phyloP scores from a whole-genome alignment of 441 rosid genomes.

The Mallotus japonicus region DNA sequence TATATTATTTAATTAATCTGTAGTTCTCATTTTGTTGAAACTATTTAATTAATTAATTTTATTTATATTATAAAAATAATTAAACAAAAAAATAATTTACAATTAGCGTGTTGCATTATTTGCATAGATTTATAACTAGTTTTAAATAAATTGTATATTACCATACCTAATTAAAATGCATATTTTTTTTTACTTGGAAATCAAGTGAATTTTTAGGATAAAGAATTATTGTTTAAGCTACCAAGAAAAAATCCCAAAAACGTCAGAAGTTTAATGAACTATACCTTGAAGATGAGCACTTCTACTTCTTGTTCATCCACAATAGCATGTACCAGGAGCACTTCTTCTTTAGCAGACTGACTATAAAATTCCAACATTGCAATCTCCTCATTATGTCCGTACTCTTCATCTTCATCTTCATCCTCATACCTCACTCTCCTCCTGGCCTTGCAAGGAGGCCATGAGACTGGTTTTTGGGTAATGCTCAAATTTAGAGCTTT shows the following conservation, averaged over 20 bases:
- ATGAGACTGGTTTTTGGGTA: neutral
- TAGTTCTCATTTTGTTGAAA: too few relatives aligned
- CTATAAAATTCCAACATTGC: slow-evolving; percentile 58
- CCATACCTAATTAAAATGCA: too few relatives aligned
- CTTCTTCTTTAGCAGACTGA: slow-evolving; percentile 61
- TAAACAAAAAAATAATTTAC: too few relatives aligned
- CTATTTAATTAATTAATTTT: too few relatives aligned
- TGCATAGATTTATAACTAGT: too few relatives aligned
- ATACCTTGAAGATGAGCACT: slow-evolving; percentile 70
- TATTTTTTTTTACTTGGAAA: too few relatives aligned
- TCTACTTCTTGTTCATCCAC: slow-evolving; percentile 55
- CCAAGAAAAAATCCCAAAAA: neutral
- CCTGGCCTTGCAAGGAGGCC: slow-evolving; percentile 39
- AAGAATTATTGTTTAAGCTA: too few relatives aligned
- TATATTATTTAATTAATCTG: too few relatives aligned
- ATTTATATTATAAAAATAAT: too few relatives aligned
- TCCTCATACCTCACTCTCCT: slow-evolving; percentile 52
- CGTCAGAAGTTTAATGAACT: neutral
- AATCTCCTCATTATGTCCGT: slow-evolving; percentile 59
- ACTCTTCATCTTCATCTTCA: slow-evolving; percentile 34
- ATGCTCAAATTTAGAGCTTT: slow-evolving; percentile 2
- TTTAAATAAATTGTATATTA: too few relatives aligned
- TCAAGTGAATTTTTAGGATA: too few relatives aligned
- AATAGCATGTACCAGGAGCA: slow-evolving; percentile 60
- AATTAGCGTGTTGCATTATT: too few relatives aligned